Conservation (phyloP, 129 eudicot genomes). For the Chrysanthemum lavandulifolium region DNA sequence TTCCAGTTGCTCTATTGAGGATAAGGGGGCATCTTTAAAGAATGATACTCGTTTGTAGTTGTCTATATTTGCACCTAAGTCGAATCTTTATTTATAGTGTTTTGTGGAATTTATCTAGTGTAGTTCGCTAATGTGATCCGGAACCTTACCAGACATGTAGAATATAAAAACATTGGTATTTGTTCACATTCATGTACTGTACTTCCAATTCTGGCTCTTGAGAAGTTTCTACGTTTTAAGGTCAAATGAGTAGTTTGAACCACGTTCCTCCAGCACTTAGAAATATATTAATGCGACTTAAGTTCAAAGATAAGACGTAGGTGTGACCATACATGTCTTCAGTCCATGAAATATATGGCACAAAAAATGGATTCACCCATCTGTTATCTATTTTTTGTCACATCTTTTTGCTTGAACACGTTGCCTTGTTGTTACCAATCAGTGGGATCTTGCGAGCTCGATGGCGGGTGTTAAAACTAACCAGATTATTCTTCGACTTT, state of each 20-base stretch:
- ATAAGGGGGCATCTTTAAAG: conserved; percentile 26
- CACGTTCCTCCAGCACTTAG: neutral
- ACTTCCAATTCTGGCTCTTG: neutral
- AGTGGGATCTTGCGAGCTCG: neutral
- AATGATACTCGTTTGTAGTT: neutral
- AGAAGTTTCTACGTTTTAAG: neutral
- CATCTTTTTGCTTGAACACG: conserved; percentile 16
- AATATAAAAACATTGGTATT: neutral
- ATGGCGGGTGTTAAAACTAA: neutral
- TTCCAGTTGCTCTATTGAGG: neutral
- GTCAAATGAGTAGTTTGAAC: neutral
- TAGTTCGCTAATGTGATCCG: neutral
- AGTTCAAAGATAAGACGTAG: neutral
- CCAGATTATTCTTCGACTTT: too few species aligned
- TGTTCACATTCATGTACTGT: neutral
- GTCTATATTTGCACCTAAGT: conserved; percentile 13
- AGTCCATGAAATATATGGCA: conserved; percentile 22
- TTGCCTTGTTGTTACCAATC: conserved; percentile 6
- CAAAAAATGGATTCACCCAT: conserved; percentile 59
- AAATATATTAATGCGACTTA: too few species aligned
- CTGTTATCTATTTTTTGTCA: conserved; percentile 21
- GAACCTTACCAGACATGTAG: neutral
- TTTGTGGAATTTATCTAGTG: conserved; percentile 16
- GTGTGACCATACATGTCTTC: neutral
- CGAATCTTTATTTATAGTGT: conserved; percentile 12